Conservation (phyloP, 164 flowering plant genomes). For the Euptelea pleiosperma region DNA sequence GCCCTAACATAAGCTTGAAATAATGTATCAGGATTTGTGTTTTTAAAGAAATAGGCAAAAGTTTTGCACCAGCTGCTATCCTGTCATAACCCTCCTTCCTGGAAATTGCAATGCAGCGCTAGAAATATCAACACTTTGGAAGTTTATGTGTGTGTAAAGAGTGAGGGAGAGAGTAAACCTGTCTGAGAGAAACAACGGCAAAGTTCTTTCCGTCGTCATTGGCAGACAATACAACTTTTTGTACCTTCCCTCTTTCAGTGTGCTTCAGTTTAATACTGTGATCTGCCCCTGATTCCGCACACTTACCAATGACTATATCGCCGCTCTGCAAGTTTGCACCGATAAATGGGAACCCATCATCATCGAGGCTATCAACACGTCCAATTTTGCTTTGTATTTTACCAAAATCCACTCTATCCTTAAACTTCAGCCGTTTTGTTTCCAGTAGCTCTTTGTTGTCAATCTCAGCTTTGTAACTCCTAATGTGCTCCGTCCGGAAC, state of each 20-base stretch:
- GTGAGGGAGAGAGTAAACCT: slow-evolving; percentile 40
- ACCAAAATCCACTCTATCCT: slow-evolving; percentile 67
- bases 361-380: slow-evolving; percentile 84
- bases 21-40: background rate
- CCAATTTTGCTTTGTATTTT: slow-evolving; percentile 75
- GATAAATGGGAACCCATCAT: slow-evolving; percentile 86
- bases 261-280: slow-evolving; percentile 89
- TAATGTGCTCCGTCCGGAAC: slow-evolving; percentile 74
- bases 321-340: slow-evolving; percentile 85
- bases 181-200: slow-evolving; percentile 88
- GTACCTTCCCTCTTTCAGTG: slow-evolving; percentile 89
- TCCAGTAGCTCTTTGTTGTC: slow-evolving; percentile 55
- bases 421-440: slow-evolving; percentile 39
- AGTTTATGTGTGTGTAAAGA: no score
- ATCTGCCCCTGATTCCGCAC: slow-evolving; percentile 81
- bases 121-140: no score
- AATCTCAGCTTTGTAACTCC: slow-evolving; percentile 90
- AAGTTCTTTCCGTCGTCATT: slow-evolving; percentile 92
- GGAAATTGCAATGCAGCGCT: background rate
- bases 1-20: no score
- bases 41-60: background rate
- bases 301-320: slow-evolving; percentile 80
- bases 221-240: slow-evolving; percentile 85
- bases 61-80: no score
- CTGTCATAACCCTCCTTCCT: no score